A percentile compares a stretch with the other conserved stretches of the same genome.
phyloP scores from a whole-genome alignment of 116 monocot genomes.

The Phalaenopsis hybrid region DNA sequence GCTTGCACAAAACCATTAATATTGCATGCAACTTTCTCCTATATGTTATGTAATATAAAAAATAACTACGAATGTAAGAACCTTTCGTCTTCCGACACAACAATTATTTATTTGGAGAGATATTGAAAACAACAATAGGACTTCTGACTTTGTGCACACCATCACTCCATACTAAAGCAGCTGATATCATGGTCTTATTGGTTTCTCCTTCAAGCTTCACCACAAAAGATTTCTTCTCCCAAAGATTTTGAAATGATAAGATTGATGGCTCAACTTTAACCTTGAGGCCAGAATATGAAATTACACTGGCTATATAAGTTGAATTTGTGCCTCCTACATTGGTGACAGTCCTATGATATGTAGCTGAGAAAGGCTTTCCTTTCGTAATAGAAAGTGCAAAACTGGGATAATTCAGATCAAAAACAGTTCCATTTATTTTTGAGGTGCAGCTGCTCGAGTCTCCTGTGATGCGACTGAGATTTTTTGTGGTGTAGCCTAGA shows the following conservation, averaged over 20 bases:
- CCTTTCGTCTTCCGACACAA: too few relatives aligned
- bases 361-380: not conserved
- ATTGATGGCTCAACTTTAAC: constrained; percentile 7
- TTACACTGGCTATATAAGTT: not conserved
- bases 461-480: constrained; percentile 2
- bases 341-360: constrained; percentile 2
- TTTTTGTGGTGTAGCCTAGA: constrained; percentile 10
- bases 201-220: constrained; percentile 6
- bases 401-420: constrained; percentile 3
- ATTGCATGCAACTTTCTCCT: too few relatives aligned
- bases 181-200: not conserved
- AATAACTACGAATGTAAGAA: too few relatives aligned
- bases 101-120: not conserved
- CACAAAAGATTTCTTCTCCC: constrained; percentile 16
- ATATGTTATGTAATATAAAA: too few relatives aligned
- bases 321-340: constrained; percentile 1
- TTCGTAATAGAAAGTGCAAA: not conserved
- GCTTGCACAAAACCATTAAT: too few relatives aligned
- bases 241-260: constrained; percentile 1
- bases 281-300: not conserved
- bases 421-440: not conserved
- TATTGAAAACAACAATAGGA: constrained; percentile 20
- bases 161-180: constrained; percentile 16
- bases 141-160: constrained; percentile 15
- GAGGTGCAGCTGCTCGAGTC: constrained; percentile 3